Evolutionary conservation across 805 yeast species (phyloP).

Genomic region (Wickerhamomyces ciferrii): DNA sequence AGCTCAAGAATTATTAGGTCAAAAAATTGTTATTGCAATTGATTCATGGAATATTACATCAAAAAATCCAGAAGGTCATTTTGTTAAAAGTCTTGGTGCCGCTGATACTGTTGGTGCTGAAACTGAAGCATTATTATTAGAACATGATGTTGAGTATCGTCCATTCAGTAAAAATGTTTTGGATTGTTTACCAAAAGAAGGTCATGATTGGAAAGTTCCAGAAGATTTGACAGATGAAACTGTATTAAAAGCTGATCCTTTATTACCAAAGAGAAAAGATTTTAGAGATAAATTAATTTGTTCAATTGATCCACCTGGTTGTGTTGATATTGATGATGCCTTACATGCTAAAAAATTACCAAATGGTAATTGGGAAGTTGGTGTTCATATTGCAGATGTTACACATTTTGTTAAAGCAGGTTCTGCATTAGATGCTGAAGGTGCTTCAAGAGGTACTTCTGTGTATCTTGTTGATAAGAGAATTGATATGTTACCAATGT

Average conservation of each 20-base stretch:
- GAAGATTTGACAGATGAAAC: slow-evolving; percentile 50
- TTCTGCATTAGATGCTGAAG: slow-evolving; percentile 90
- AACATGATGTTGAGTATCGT: slow-evolving; percentile 94
- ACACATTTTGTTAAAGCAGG: slow-evolving; percentile 94
- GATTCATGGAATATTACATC: slow-evolving; percentile 90
- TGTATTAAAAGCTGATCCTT: slow-evolving; percentile 41
- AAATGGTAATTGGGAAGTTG: slow-evolving; percentile 94
- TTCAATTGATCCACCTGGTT: slow-evolving; percentile 95
- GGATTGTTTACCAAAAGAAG: slow-evolving; percentile 90
- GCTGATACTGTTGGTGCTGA: slow-evolving; percentile 93
- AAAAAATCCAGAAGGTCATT: slow-evolving; percentile 91
- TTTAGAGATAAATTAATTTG: slow-evolving; percentile 86
- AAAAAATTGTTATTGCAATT: slow-evolving; percentile 86
- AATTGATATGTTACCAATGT: slow-evolving; percentile 96
- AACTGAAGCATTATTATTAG: slow-evolving; percentile 88
- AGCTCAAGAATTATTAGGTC: slow-evolving; percentile 75
- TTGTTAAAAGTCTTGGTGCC: slow-evolving; percentile 82
- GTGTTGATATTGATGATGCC: slow-evolving; percentile 99
- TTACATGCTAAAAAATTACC: slow-evolving; percentile 80
- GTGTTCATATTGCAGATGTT: slow-evolving; percentile 99
- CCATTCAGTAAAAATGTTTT: slow-evolving; percentile 92
- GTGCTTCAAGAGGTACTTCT: slow-evolving; percentile 95
- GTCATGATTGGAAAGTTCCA: slow-evolving; percentile 91
- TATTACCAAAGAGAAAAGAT: slow-evolving; percentile 63
- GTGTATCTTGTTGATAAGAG: slow-evolving; percentile 96